These are phyloP conservation scores for Russula sp. DNA, from an alignment of 768 basidiomycete genomes.

Conservation along the genomic window DNA sequence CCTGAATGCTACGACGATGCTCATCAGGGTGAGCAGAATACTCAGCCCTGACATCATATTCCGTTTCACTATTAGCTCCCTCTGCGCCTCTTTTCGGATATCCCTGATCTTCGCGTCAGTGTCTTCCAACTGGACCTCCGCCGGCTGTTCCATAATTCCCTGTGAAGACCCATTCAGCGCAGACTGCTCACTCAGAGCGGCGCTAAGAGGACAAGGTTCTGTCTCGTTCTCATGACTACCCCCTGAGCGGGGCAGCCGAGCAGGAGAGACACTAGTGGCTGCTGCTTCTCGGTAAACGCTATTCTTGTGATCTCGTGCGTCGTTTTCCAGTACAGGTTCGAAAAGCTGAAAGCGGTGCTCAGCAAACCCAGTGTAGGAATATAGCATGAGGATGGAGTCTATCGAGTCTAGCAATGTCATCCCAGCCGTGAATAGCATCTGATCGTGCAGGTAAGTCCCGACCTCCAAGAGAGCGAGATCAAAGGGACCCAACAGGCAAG, in stretches of 20 bases:
- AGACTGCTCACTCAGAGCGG: not conserved
- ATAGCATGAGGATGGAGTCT: constrained; percentile 87
- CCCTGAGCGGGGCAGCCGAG: not conserved
- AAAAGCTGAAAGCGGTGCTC: constrained; percentile 51
- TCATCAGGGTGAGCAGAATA: constrained; percentile 75
- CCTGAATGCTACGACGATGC: constrained; percentile 85
- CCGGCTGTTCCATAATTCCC: constrained; percentile 2
- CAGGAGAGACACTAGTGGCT: not conserved
- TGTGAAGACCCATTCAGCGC: not conserved
- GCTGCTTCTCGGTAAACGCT: constrained; percentile 2
- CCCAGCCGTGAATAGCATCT: constrained; percentile 84
- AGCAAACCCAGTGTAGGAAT: constrained; percentile 78
- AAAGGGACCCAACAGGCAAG: constrained; percentile 60
- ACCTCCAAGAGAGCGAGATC: not conserved
- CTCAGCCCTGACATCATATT: constrained; percentile 77
- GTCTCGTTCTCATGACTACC: not conserved
- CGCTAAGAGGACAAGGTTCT: not conserved
- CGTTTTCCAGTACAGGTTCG: constrained; percentile 33
- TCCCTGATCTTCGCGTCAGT: constrained; percentile 6
- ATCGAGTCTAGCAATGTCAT: constrained; percentile 85
- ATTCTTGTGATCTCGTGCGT: not conserved
- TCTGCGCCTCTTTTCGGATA: constrained; percentile 6
- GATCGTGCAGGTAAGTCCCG: constrained; percentile 7
- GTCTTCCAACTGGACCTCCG: not conserved
- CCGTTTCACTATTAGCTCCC: constrained; percentile 36